phyloP scores from a whole-genome alignment of 805 yeast species.

The Yarrowia yakushimensis region DNA sequence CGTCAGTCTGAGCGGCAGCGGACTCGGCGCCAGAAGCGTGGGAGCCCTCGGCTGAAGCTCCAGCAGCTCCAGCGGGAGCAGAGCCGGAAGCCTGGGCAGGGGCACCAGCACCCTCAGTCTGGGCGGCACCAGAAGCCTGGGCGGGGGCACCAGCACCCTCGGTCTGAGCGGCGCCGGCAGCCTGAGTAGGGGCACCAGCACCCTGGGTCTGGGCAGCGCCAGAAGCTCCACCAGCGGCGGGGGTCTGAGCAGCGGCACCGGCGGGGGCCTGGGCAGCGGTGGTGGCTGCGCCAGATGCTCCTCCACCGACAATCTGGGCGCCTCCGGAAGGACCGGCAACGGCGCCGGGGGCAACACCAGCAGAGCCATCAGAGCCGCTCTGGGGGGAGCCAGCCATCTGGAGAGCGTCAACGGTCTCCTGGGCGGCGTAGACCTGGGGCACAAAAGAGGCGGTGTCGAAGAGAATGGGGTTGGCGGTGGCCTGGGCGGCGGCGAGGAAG shows the following conservation, averaged over 20 bases:
- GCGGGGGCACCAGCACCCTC: not conserved
- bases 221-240: slow-evolving; percentile 6
- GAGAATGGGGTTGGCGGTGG: slow-evolving; percentile 23
- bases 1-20: not conserved
- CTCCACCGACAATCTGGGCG: slow-evolving; percentile 36
- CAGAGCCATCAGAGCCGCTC: slow-evolving; percentile 26
- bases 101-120: not conserved
- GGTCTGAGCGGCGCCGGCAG: not conserved
- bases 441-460: slow-evolving; percentile 19
- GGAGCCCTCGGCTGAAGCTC: not conserved
- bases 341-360: slow-evolving; percentile 31
- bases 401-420: slow-evolving; percentile 25
- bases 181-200: slow-evolving; percentile 6
- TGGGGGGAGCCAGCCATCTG: slow-evolving; percentile 26
- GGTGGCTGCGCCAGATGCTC: slow-evolving; percentile 15
- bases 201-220: too few species aligned
- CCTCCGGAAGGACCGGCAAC: slow-evolving; percentile 40
- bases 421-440: slow-evolving; percentile 15
- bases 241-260: slow-evolving; percentile 17
- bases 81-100: not conserved
- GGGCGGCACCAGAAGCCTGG: not conserved
- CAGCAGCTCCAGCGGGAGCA: not conserved
- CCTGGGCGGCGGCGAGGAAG: slow-evolving; percentile 23
- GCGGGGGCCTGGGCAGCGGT: too few species aligned
- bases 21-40: not conserved